Conservation (phyloP, 2,329 filamentous ascomycete genomes). For the Sclerotinia subarctica region DNA sequence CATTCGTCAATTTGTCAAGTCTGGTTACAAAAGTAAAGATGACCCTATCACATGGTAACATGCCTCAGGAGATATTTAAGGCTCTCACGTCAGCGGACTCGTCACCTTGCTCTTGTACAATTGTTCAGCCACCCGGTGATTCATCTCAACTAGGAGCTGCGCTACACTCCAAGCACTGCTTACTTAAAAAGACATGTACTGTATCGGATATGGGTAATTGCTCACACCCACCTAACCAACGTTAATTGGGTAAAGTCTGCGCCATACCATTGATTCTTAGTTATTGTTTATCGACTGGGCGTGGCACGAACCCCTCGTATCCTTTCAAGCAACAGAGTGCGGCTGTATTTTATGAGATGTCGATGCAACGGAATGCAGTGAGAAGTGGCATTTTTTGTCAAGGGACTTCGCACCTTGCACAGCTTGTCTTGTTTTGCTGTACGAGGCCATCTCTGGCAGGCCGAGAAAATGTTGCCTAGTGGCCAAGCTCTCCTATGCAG, state of each 20-base stretch:
- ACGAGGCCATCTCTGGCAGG: background rate
- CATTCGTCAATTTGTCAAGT: background rate
- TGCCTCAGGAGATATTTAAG: background rate
- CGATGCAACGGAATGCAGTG: background rate
- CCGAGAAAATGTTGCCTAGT: conserved; percentile 4
- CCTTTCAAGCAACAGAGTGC: background rate
- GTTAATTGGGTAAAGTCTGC: background rate
- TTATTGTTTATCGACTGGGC: background rate
- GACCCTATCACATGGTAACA: background rate
- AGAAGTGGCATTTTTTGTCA: background rate
- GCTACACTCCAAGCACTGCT: conserved; percentile 5
- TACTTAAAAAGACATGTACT: conserved; percentile 1
- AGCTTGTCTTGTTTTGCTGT: background rate
- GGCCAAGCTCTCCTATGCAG: background rate
- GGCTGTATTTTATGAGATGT: background rate
- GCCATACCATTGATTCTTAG: too few relatives aligned
- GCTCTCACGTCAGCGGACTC: conserved; percentile 12
- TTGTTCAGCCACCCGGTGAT: conserved; percentile 2
- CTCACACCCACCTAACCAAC: background rate
- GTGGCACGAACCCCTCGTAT: background rate
- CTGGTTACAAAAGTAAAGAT: background rate
- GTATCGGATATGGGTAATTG: background rate
- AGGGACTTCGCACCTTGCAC: background rate
- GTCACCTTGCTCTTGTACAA: background rate
- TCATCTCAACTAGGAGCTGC: background rate